Evolutionary conservation across 2,329 filamentous ascomycete genomes (phyloP).

Genomic region (Xylariaceae sp.): DNA sequence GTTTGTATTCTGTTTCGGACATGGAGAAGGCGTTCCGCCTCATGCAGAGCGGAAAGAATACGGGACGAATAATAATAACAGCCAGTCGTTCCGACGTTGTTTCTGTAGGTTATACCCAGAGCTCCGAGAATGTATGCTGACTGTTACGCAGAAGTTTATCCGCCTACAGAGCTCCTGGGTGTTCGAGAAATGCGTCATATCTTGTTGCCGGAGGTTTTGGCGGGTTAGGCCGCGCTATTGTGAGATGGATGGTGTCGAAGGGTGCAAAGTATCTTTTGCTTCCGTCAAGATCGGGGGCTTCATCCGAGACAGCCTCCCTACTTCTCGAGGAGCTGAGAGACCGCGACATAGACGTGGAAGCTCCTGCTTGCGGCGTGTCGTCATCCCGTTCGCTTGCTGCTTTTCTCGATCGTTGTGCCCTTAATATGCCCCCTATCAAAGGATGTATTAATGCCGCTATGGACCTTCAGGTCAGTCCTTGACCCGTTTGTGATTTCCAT

Average conservation of each 20-base stretch:
- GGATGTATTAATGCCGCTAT: conserved; percentile 28
- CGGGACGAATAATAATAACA: conserved; percentile 13
- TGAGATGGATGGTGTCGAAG: conserved; percentile 30
- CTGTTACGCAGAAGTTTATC: too few species aligned
- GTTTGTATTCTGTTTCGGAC: neutral
- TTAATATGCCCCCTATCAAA: conserved; percentile 19
- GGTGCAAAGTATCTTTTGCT: conserved; percentile 33
- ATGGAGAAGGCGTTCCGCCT: conserved; percentile 25
- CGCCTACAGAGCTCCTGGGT: too few species aligned
- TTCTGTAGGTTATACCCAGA: too few species aligned
- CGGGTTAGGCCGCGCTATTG: conserved; percentile 29
- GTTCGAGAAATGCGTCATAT: conserved; percentile 22
- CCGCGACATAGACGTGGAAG: too few species aligned
- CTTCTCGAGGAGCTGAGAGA: too few species aligned
- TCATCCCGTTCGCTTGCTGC: too few species aligned
- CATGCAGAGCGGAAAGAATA: conserved; percentile 23
- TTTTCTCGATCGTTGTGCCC: too few species aligned
- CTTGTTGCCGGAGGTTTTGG: conserved; percentile 24
- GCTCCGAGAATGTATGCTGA: too few species aligned
- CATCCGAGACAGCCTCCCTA: too few species aligned
- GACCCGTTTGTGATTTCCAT: too few species aligned
- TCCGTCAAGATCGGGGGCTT: conserved; percentile 32
- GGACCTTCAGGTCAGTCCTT: too few species aligned
- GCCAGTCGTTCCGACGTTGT: neutral
- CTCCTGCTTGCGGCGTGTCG: too few species aligned